phyloP scores from a whole-genome alignment of 352 stramenopile genomes.

The Phytophthora sojae region DNA sequence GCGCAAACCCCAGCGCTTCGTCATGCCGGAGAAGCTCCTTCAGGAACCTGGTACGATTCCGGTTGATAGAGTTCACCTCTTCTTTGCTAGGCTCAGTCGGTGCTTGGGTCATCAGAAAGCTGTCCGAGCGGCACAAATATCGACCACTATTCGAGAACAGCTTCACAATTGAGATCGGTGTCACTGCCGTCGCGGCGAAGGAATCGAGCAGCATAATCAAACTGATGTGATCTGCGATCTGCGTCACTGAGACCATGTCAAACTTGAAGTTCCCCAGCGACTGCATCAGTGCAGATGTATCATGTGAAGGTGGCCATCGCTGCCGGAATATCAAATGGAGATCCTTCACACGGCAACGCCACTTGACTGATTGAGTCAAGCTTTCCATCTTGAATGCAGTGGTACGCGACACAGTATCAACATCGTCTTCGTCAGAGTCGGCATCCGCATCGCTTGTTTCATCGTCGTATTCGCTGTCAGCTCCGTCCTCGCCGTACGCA shows the following conservation, averaged over 20 bases:
- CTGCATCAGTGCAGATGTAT: slow-evolving; percentile 58
- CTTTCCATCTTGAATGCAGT: slow-evolving; percentile 50
- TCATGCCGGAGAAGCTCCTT: slow-evolving; percentile 77
- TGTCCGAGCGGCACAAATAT: slow-evolving; percentile 67
- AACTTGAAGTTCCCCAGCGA: slow-evolving; percentile 52
- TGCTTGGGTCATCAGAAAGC: slow-evolving; percentile 45
- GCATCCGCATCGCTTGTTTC: slow-evolving; percentile 36
- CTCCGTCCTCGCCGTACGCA: slow-evolving; percentile 20
- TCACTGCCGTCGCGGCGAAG: slow-evolving; percentile 75
- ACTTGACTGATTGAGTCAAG: slow-evolving; percentile 55
- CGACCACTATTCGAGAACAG: slow-evolving; percentile 61
- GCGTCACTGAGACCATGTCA: slow-evolving; percentile 41
- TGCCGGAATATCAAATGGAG: slow-evolving; percentile 52
- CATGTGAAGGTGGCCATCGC: slow-evolving; percentile 68
- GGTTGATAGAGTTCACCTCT: slow-evolving; percentile 34
- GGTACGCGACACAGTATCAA: slow-evolving; percentile 18
- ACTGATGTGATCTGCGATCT: slow-evolving; percentile 71
- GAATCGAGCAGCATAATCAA: slow-evolving; percentile 84
- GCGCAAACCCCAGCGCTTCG: slow-evolving; percentile 63
- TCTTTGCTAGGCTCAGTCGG: slow-evolving; percentile 28
- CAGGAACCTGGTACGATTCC: slow-evolving; percentile 72
- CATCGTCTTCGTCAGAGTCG: slow-evolving; percentile 43
- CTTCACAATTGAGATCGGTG: slow-evolving; percentile 73
- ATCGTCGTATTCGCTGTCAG: slow-evolving; percentile 40
- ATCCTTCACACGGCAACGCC: slow-evolving; percentile 57